These are phyloP conservation scores for Chalaropsis ovoidea DNA, from an alignment of 2,329 filamentous ascomycete genomes.

Conservation along the genomic window DNA sequence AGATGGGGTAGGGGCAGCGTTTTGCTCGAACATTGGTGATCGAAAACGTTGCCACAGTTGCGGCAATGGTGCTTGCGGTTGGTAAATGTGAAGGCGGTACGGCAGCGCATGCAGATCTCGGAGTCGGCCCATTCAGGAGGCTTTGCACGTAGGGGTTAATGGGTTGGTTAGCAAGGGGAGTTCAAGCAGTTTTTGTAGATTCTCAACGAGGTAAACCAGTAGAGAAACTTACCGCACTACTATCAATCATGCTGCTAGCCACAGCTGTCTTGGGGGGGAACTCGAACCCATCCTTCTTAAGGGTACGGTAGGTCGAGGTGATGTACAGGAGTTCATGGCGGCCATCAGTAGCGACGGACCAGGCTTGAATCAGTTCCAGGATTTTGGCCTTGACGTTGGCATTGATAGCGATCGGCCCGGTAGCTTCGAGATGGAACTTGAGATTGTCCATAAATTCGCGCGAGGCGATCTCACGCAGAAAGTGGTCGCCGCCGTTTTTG, in stretches of 20 bases:
- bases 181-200: background rate
- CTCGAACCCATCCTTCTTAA: conserved; percentile 66
- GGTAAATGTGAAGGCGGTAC: conserved; percentile 90
- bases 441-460: conserved; percentile 98
- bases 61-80: conserved; percentile 97
- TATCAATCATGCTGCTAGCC: conserved; percentile 95
- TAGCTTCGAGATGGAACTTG: conserved; percentile 75
- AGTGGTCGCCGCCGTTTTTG: conserved; percentile 94
- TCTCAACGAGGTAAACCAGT: background rate
- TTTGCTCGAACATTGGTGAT: conserved; percentile 88
- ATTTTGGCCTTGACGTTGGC: conserved; percentile 81
- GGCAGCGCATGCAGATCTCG: conserved; percentile 96
- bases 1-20: conserved; percentile 79
- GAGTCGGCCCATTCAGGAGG: conserved; percentile 97
- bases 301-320: conserved; percentile 68
- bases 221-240: conserved; percentile 63
- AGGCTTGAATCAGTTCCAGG: conserved; percentile 83
- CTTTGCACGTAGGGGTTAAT: conserved; percentile 35
- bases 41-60: conserved; percentile 96
- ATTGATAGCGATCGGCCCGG: conserved; percentile 64
- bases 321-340: conserved; percentile 78
- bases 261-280: conserved; percentile 83
- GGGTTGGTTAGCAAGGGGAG: background rate
- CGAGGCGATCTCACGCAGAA: conserved; percentile 88
- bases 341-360: conserved; percentile 81